phyloP scores from a whole-genome alignment of 371 early-diverging fungal species.

The Lichtheimia ramosa region DNA sequence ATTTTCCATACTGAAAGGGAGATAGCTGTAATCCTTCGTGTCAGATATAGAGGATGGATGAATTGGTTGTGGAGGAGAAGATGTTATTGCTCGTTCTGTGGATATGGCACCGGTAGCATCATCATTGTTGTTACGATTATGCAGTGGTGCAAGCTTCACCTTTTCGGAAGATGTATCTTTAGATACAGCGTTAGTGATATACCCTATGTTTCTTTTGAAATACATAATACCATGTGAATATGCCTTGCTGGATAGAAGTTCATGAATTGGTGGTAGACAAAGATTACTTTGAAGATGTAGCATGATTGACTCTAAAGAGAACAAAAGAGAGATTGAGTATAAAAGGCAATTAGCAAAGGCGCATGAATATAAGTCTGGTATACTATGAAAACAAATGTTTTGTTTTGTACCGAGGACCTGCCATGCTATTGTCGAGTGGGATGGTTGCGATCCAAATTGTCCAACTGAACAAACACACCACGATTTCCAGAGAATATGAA shows the following conservation, averaged over 20 bases:
- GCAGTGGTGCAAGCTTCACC: not conserved
- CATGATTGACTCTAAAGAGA: not conserved
- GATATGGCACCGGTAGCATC: too few relatives aligned
- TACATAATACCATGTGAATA: not conserved
- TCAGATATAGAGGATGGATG: not conserved
- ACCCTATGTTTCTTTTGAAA: too few relatives aligned
- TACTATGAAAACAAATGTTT: not conserved
- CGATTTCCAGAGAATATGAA: too few relatives aligned
- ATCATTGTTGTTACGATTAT: not conserved
- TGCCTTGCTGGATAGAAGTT: not conserved
- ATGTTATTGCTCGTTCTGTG: too few relatives aligned
- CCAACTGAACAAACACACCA: too few relatives aligned
- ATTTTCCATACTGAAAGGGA: not conserved
- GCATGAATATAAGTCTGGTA: too few relatives aligned
- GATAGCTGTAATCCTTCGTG: not conserved
- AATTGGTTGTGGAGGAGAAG: not conserved
- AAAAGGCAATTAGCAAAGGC: not conserved
- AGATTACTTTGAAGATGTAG: not conserved
- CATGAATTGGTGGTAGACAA: not conserved
- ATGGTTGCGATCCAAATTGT: too few relatives aligned
- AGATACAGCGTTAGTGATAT: not conserved
- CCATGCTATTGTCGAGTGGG: too few relatives aligned
- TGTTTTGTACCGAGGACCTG: slow-evolving; percentile 1
- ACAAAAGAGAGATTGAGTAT: not conserved
- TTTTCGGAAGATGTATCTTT: not conserved